Evolutionary conservation across 768 basidiomycete genomes (phyloP), one percentile per base, ranked within the genome.

Genomic region (Stropharia rugosoannulata): DNA sequence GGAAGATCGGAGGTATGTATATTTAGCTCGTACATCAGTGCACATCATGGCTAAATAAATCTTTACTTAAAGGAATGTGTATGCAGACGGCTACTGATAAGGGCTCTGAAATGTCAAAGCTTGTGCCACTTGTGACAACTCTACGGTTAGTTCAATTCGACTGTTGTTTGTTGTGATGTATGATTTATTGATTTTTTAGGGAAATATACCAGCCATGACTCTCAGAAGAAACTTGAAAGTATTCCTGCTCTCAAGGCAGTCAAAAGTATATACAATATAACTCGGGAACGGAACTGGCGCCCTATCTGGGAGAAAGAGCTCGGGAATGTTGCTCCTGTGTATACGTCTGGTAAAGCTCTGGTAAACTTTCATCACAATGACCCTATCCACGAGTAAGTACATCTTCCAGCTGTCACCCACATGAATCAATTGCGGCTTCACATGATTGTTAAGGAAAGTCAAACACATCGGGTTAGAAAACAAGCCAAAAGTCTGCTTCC

Each of bases 231-330:
- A 38, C 51, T 0, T 47, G n/a, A n/a, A n/a, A n/a, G n/a, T n/a
- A n/a, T 69, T 1, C 66, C 68, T 0, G 54, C 70, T 13, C 57
- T 63, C 35, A 58, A 47, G 18, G 57, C 64, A 0, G 62, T 65
- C 7, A 68, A 66, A 47, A 68, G 68, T 58, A 57, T 59, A 1
- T 64, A 64, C 13, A 70, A 71, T 32, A 71, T 71, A 29, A 70
- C 66, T 16, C 59, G 65, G 9, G 66, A 71, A 54, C 63, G 65
- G 0, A 44, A 11, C 1, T 70, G 68, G 70, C 59, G 64, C 4
- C 68, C 70, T 0, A 25, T 71, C 0, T 67, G 54, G 46, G 62
- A 66, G 18, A 66, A 66, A 40, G 68, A 68, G 13, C 61, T 69
- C 10, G 49, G 57, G 1, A 71, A 70, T 48, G 51, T 71, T 12